phyloP scores from a whole-genome alignment of 768 basidiomycete genomes.

The Pleurotus eryngii region DNA sequence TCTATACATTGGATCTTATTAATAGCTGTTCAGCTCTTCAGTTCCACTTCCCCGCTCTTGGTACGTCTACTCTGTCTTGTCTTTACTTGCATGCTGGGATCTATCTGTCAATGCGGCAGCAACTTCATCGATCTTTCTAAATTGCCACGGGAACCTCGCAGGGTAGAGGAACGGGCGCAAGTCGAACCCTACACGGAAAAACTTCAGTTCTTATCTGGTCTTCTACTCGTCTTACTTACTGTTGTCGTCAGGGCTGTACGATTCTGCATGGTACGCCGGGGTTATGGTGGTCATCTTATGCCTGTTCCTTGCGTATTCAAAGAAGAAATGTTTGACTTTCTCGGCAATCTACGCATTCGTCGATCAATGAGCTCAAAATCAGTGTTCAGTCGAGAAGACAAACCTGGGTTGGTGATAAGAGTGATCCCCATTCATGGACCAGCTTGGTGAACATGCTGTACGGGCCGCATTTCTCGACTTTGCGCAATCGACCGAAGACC shows the following conservation, averaged over 20 bases:
- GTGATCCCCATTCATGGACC: constrained; percentile 87
- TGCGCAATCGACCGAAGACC: constrained; percentile 88
- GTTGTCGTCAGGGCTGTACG: constrained; percentile 96
- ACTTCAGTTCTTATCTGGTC: background rate
- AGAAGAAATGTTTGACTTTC: constrained; percentile 97
- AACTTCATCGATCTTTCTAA: constrained; percentile 89
- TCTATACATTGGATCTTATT: constrained; percentile 16
- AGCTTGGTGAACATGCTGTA: constrained; percentile 98
- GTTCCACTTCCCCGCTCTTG: background rate
- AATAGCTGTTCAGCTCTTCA: constrained; percentile 11
- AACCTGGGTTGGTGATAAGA: constrained; percentile 81
- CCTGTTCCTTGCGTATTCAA: constrained; percentile 92
- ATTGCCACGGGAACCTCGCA: constrained; percentile 94
- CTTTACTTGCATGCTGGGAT: constrained; percentile 40
- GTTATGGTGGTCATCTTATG: constrained; percentile 99
- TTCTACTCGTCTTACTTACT: constrained; percentile 44
- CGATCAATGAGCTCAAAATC: background rate
- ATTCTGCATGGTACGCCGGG: constrained; percentile 92
- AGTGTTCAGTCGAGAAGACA: constrained; percentile 7
- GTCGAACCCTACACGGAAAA: constrained; percentile 70
- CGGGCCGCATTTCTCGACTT: constrained; percentile 96
- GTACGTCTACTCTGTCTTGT: constrained; percentile 41
- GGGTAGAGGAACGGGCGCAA: constrained; percentile 96
- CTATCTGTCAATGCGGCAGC: constrained; percentile 75
- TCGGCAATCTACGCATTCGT: constrained; percentile 72